Base-by-base conservation (phyloP, 2,329 filamentous ascomycete species). In the Periconia sp. region DNA sequence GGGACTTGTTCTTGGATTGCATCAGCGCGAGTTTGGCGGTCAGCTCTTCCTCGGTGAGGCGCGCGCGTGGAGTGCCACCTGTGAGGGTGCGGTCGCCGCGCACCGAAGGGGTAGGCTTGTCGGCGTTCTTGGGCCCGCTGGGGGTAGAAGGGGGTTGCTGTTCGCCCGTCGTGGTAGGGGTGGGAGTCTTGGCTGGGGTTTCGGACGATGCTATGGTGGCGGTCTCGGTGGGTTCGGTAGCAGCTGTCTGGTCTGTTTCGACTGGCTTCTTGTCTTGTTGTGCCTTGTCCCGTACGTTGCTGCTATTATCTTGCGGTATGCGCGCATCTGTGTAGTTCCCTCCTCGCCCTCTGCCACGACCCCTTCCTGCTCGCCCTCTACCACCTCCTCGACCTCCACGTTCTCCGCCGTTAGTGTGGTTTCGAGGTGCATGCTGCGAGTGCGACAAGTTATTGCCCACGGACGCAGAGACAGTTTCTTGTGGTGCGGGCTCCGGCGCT, bases 21-120 rank as follows among this genome's bases (percentile, higher is more conserved):
- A 87, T 87, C 35, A 79, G 77, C 8, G 81, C 83, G 55, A 89
- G 82, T 56, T 84, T 83, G 44, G 80, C 81, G 3, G 78, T 79
- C 8, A 89, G 78, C 68, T 89, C 82, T 58, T 81, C 82, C 64
- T 88, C 85, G 1, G 85, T 88, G 43, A 88, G 79, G 41, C 70
- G 70, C 5, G 67, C 61, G 52, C 70, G 69, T 30, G 65, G 63
- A 41, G 61, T 59, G 20, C 70, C 67, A 30, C 69, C 70, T 10
- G 70, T 73, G 23, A 71, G 49, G 31, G 65, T 69, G 40, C 69
- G 54, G 54, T 71, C 69, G 46, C 69, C 69, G 37, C 69, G 69
- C 15, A 72, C 69, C 5, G 69, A 69, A 20, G 64, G 62, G 8
- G 59, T 47, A 3, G 62, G 61, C 33, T 67, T 65, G 19, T 35